Evolutionary conservation across 2,329 filamentous ascomycete species (phyloP).

Genomic region (Grosmannia serpens): DNA sequence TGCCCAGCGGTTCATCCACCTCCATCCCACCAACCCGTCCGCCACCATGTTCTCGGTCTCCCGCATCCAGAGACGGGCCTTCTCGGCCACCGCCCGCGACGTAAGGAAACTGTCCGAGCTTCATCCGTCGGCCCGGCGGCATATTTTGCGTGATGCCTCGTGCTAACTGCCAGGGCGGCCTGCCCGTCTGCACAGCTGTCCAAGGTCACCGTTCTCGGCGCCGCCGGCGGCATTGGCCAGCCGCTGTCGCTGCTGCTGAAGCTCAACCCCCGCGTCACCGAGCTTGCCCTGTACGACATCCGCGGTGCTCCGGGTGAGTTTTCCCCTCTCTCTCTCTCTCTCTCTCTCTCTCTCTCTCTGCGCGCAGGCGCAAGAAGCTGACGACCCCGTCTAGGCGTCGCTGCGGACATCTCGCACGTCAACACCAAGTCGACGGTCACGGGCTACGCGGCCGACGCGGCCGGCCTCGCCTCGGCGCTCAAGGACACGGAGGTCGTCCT

Average conservation of each 20-base stretch:
- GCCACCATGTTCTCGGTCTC: slow-evolving; percentile 60
- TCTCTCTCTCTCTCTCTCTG: not conserved
- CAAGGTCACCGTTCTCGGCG: slow-evolving; percentile 96
- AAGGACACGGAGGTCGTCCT: slow-evolving; percentile 87
- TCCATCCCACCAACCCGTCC: not conserved
- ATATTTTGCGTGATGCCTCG: slow-evolving; percentile 9
- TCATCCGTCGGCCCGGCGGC: slow-evolving; percentile 7
- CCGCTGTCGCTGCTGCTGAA: slow-evolving; percentile 96
- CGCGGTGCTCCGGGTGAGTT: slow-evolving; percentile 77
- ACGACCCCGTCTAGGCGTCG: slow-evolving; percentile 65
- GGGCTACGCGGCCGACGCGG: slow-evolving; percentile 70
- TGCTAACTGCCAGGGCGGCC: not conserved
- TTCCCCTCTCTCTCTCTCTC: not conserved
- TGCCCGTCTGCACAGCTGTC: slow-evolving; percentile 52
- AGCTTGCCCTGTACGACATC: slow-evolving; percentile 97
- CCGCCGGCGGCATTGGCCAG: slow-evolving; percentile 95
- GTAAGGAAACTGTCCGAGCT: slow-evolving; percentile 34
- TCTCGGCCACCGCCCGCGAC: slow-evolving; percentile 68
- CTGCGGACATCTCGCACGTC: slow-evolving; percentile 95
- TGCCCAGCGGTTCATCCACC: not conserved
- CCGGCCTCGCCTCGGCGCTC: slow-evolving; percentile 67
- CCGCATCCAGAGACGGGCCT: slow-evolving; percentile 63
- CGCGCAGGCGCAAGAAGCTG: too few species aligned
- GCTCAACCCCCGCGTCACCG: slow-evolving; percentile 88
- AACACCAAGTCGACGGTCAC: slow-evolving; percentile 96